Conservation (phyloP, 2,329 filamentous ascomycete species). For the Claviceps digitariae region DNA sequence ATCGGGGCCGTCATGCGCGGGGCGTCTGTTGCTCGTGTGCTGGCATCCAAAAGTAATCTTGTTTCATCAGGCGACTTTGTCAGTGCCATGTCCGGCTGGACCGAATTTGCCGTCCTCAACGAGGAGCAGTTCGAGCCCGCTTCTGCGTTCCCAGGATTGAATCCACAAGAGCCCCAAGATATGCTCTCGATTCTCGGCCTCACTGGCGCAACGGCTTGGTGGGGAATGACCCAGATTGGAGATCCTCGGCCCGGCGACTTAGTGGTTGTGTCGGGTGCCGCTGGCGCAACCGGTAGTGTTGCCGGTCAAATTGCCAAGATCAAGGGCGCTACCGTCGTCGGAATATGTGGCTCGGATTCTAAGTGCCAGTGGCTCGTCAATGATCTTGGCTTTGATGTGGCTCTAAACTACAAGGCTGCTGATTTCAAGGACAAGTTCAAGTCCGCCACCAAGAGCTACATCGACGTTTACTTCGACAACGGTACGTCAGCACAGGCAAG, state of each 20-base stretch:
- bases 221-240: constrained; percentile 57
- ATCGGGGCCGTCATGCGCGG: constrained; percentile 59
- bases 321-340: constrained; percentile 48
- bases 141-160: constrained; percentile 25
- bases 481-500: constrained; percentile 12
- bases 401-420: constrained; percentile 54
- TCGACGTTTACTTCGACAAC: constrained; percentile 64
- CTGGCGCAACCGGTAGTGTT: constrained; percentile 64
- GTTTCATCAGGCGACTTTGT: constrained; percentile 47
- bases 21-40: constrained; percentile 42
- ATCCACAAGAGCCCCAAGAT: constrained; percentile 34
- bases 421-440: constrained; percentile 48
- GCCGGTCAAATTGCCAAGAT: constrained; percentile 69
- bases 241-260: constrained; percentile 56
- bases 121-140: constrained; percentile 35
- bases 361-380: constrained; percentile 54
- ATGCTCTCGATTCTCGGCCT: constrained; percentile 48
- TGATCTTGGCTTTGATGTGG: constrained; percentile 53
- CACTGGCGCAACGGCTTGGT: constrained; percentile 64
- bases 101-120: constrained; percentile 46
- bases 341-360: constrained; percentile 51
- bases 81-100: constrained; percentile 45
- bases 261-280: constrained; percentile 65
- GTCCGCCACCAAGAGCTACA: constrained; percentile 42
- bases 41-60: constrained; percentile 42